Conservation (phyloP, 306 rosid species). For the Heteromeles arbutifolia region DNA sequence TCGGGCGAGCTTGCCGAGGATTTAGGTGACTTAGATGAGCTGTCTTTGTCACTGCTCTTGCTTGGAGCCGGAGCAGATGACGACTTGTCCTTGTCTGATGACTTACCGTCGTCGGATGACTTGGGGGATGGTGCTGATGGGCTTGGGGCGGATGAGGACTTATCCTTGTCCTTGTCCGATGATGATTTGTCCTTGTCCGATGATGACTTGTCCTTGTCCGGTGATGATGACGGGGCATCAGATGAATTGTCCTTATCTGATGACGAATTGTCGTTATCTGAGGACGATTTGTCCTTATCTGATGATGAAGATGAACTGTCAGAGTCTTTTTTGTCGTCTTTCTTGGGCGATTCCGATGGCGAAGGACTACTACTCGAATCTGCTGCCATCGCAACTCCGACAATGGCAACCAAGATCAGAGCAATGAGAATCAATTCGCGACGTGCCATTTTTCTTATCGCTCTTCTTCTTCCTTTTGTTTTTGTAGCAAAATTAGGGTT, state of each 20-base stretch:
- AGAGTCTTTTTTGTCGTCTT: background rate
- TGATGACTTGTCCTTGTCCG: too few relatives aligned
- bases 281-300: background rate
- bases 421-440: background rate
- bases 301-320: background rate
- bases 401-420: background rate
- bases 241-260: background rate
- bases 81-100: background rate
- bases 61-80: background rate
- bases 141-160: background rate
- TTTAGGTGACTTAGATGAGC: background rate
- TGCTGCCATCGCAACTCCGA: background rate
- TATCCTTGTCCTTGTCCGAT: background rate
- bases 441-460: background rate
- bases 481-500: background rate
- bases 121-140: background rate
- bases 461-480: background rate
- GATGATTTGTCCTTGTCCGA: background rate
- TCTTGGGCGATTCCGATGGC: background rate
- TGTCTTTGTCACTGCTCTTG: background rate
- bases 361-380: background rate
- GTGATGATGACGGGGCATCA: background rate
- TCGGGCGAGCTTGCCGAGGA: background rate
- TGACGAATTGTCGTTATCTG: background rate
- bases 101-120: background rate